phyloP scores from a whole-genome alignment of 2,329 filamentous ascomycete genomes.

The Aureobasidium namibiae region DNA sequence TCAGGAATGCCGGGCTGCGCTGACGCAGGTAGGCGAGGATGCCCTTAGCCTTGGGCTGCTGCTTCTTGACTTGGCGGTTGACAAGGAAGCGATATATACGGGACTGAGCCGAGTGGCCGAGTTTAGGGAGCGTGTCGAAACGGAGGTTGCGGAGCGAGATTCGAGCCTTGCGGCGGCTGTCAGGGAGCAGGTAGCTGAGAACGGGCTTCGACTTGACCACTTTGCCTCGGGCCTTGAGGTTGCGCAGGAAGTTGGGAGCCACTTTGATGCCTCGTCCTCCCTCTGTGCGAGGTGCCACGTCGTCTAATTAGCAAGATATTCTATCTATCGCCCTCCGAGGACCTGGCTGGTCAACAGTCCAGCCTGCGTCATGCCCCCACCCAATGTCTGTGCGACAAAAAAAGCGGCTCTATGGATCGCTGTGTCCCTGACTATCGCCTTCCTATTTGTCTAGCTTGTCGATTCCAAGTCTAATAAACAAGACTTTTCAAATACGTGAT shows the following conservation, averaged over 20 bases:
- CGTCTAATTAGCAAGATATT: not conserved
- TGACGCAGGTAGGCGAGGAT: conserved; percentile 24
- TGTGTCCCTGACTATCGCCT: not conserved
- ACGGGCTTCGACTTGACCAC: conserved; percentile 24
- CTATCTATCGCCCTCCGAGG: not conserved
- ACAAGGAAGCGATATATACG: conserved; percentile 69
- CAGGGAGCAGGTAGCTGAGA: conserved; percentile 51
- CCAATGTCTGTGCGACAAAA: not conserved
- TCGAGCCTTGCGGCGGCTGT: conserved; percentile 56
- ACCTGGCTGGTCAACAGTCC: not conserved
- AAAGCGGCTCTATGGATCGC: not conserved
- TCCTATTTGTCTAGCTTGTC: not conserved
- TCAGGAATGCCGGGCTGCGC: conserved; percentile 22
- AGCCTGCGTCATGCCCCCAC: conserved; percentile 4
- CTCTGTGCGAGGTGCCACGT: not conserved
- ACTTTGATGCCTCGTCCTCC: not conserved
- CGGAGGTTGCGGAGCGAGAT: conserved; percentile 62
- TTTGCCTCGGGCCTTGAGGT: conserved; percentile 4
- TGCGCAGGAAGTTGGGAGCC: conserved; percentile 1
- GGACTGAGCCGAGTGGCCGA: conserved; percentile 64
- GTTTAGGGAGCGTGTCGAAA: conserved; percentile 63
- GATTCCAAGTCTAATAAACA: not conserved
- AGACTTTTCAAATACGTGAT: not conserved
- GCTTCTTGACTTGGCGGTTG: conserved; percentile 44
- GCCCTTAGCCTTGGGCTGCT: conserved; percentile 24